Percentiles rank a stretch among this genome's conserved stretches.
Conservation (phyloP, 768 basidiomycete genomes). For the Chalciporus pseudorubinellus region DNA sequence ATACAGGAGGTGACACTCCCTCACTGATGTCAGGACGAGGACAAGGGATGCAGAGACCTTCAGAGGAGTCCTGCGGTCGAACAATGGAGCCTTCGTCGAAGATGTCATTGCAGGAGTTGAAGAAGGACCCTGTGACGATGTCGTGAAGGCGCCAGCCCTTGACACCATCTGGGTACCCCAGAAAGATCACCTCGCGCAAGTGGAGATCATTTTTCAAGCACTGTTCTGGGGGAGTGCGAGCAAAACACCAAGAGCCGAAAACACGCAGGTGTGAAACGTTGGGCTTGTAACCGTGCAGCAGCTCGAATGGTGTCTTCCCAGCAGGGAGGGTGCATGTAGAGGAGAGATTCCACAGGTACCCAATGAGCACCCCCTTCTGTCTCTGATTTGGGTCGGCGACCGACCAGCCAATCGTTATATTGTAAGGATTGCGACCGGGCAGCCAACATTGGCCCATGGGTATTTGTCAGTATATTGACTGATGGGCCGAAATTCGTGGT, state of each 20-base stretch:
- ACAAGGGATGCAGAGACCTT: too few relatives aligned
- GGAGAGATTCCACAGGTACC: background rate
- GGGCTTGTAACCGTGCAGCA: background rate
- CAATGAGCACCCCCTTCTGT: too few relatives aligned
- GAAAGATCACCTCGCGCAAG: background rate
- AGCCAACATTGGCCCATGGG: too few relatives aligned
- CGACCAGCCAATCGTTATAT: too few relatives aligned
- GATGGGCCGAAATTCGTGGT: too few relatives aligned
- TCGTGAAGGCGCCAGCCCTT: background rate
- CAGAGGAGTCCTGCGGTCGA: too few relatives aligned
- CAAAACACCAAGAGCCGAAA: background rate
- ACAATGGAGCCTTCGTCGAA: background rate
- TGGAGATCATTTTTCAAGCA: background rate
- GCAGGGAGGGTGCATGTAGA: background rate
- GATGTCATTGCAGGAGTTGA: background rate
- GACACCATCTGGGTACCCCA: slow-evolving; percentile 1
- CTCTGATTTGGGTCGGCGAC: too few relatives aligned
- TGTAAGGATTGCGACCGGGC: too few relatives aligned
- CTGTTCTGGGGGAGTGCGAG: background rate
- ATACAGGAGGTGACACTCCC: too few relatives aligned
- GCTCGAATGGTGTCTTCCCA: slow-evolving; percentile 1
- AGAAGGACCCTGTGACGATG: background rate
- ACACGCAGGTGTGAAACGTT: background rate
- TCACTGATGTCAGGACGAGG: too few relatives aligned
- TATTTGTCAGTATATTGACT: too few relatives aligned